Evolutionary conservation across 441 rosid species (phyloP), one percentile per base, ranked within the genome.

Genomic region (Adansonia grandidieri): DNA sequence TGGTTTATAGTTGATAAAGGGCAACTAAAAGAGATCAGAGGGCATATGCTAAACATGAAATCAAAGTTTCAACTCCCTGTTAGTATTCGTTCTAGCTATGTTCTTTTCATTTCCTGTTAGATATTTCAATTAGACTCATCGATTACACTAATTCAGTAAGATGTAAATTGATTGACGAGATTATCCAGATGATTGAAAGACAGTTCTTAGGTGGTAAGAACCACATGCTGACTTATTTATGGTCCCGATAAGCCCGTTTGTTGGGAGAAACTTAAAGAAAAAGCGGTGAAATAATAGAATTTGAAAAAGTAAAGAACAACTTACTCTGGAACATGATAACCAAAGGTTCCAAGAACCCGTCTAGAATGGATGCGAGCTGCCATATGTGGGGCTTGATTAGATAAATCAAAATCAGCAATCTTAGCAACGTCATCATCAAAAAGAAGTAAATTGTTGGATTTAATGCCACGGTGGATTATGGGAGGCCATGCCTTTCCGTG

Each of bases 261-360:
- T 17, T 9, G 69, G 69, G 37, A 66, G 15, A 9, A 66, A 17
- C 71, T 17, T 17, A 8, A 66, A 45, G 8, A 66, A 22, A 40
- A 40, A 19, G 67, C 5, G 9, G 45, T 32, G 40, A 47, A 47
- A 7, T 11, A 48, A 69, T 69, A 48, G 74, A 71, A 28, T 24
- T 22, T 56, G 15, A 53, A 28, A 11, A 61, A 53, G 67, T 2
- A 9, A 62, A 32, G 47, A 48, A 42, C 63, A 32, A 60, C 84
- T 77, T 85, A 88, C 90, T 89, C 91, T 37, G 85, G 93, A 79
- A 91, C 93, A 58, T 89, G 93, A 73, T 88, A 89, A 44, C 92
- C 92, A 61, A 87, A 87, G 74, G 91, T 89, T 71, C 92, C 92
- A 63, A 89, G 86, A 58, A 89, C 91, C 82, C 88, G 88, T 14